phyloP scores from a whole-genome alignment of 2,329 filamentous ascomycete species.

The Phialocephala sp. region DNA sequence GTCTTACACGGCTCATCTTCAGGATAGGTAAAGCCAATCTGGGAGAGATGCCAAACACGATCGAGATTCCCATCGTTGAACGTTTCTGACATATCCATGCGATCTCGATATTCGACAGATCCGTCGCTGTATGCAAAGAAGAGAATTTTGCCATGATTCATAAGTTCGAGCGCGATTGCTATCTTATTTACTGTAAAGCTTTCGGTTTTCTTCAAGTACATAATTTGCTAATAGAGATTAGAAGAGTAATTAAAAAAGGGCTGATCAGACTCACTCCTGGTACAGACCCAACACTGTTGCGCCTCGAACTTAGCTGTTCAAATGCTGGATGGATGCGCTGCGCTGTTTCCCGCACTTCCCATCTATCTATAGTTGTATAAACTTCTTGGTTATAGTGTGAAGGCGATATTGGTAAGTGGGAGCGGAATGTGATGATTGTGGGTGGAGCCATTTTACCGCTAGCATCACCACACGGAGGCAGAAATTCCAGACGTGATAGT shows the following conservation, averaged over 20 bases:
- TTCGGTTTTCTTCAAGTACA: slow-evolving; percentile 65
- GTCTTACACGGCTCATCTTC: slow-evolving; percentile 66
- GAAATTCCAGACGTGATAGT: slow-evolving; percentile 76
- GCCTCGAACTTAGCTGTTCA: slow-evolving; percentile 73
- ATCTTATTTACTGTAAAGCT: slow-evolving; percentile 74
- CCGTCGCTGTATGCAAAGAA: slow-evolving; percentile 81
- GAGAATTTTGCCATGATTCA: slow-evolving; percentile 74
- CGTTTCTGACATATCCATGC: slow-evolving; percentile 72
- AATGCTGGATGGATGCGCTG: slow-evolving; percentile 76
- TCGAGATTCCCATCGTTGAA: slow-evolving; percentile 67
- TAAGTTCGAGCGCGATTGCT: slow-evolving; percentile 69
- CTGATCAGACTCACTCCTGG: slow-evolving; percentile 36
- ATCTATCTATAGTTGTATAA: slow-evolving; percentile 79
- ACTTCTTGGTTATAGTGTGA: slow-evolving; percentile 66
- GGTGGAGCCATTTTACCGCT: slow-evolving; percentile 48
- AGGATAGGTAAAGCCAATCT: slow-evolving; percentile 78
- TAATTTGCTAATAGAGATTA: slow-evolving; percentile 46
- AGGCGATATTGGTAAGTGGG: slow-evolving; percentile 58
- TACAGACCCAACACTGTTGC: slow-evolving; percentile 52
- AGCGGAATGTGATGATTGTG: slow-evolving; percentile 76
- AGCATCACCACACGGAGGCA: slow-evolving; percentile 70
- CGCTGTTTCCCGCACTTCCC: slow-evolving; percentile 74
- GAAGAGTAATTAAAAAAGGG: neutral
- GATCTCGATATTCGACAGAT: slow-evolving; percentile 79
- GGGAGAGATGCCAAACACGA: slow-evolving; percentile 71